Evolutionary conservation across 306 rosid species (phyloP).

Genomic region (Malus asiatica): DNA sequence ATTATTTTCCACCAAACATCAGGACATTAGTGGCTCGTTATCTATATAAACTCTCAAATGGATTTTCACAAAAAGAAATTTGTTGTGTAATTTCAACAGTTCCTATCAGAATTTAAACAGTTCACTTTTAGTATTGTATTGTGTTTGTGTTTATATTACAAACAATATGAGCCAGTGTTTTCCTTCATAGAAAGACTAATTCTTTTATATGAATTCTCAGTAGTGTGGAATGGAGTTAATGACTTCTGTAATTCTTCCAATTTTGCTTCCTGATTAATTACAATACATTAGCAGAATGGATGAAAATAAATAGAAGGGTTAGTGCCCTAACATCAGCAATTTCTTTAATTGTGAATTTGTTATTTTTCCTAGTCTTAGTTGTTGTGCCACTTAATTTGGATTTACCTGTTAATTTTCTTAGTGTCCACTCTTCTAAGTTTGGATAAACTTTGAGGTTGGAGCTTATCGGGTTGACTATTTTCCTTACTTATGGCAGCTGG

Average conservation of each 20-base stretch:
- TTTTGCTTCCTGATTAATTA: neutral
- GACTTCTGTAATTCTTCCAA: neutral
- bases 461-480: conserved; percentile 18
- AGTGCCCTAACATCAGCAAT: neutral
- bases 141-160: neutral
- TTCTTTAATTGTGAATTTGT: neutral
- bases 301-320: neutral
- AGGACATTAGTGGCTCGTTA: neutral
- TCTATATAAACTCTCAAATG: neutral
- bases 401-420: neutral
- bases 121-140: neutral
- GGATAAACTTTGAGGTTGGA: conserved; percentile 9
- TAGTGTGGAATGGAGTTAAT: neutral
- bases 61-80: neutral
- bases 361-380: neutral
- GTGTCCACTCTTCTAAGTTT: neutral
- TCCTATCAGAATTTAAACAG: neutral
- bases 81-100: neutral
- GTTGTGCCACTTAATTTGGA: neutral
- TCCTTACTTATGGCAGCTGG: conserved; percentile 70
- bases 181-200: neutral
- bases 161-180: neutral
- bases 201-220: neutral
- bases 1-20: neutral
- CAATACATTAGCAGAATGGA: neutral